Percentiles rank a stretch among this genome's conserved stretches.
These are phyloP conservation scores for Amylocystis lapponica DNA, from an alignment of 768 basidiomycete genomes.

Conservation along the genomic window DNA sequence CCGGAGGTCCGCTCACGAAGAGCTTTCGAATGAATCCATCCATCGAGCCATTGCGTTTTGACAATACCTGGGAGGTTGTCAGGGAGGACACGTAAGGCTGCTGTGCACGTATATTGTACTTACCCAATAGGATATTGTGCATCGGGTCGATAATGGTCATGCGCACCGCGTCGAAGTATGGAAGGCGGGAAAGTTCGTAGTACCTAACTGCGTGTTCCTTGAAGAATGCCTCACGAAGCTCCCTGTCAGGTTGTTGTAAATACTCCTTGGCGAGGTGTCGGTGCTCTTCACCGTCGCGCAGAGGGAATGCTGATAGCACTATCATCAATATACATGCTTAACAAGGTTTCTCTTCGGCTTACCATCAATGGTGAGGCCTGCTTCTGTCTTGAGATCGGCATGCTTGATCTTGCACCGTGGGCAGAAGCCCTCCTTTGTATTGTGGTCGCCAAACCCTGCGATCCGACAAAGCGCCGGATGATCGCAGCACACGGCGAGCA, in stretches of 20 bases:
- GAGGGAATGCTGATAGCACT: conserved; percentile 10
- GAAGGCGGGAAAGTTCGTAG: conserved; percentile 17
- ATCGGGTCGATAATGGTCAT: conserved; percentile 29
- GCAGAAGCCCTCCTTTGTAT: too few species aligned
- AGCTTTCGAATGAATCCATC: conserved; percentile 2
- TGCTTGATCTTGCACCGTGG: conserved; percentile 6
- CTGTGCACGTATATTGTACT: conserved; percentile 1
- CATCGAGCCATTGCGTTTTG: conserved; percentile 10
- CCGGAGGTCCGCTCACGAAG: conserved; percentile 3
- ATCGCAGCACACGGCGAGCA: conserved; percentile 30
- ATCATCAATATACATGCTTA: not conserved
- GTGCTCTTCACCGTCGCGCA: conserved; percentile 6
- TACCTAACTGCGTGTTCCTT: conserved; percentile 11
- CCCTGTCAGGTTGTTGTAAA: conserved; percentile 1
- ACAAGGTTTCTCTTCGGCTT: not conserved
- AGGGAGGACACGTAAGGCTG: too few species aligned
- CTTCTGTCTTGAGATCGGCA: too few species aligned
- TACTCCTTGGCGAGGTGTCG: conserved; percentile 5
- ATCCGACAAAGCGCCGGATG: conserved; percentile 25
- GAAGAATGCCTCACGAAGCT: conserved; percentile 13
- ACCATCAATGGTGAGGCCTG: conserved; percentile 5
- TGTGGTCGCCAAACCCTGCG: too few species aligned
- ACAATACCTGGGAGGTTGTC: conserved; percentile 5
- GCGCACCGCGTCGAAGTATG: too few species aligned
- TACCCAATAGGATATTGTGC: conserved; percentile 25